phyloP scores from a whole-genome alignment of 768 basidiomycete genomes.

The Mrakia blollopis region DNA sequence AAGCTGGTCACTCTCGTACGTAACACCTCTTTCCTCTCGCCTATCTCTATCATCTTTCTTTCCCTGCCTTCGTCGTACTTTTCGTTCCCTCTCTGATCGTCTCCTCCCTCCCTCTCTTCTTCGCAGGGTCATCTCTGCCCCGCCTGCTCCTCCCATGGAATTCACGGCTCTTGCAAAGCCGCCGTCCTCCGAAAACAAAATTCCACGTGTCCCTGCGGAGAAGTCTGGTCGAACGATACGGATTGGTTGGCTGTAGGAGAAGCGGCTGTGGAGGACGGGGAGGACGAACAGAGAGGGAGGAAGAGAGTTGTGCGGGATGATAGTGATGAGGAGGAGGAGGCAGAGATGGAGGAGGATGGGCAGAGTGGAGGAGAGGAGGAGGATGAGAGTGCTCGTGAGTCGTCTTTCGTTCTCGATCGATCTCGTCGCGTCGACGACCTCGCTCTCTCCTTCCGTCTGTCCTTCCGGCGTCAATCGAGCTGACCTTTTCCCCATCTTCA shows the following conservation, averaged over 20 bases:
- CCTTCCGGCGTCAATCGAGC: background rate
- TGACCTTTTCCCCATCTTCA: background rate
- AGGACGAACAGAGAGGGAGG: background rate
- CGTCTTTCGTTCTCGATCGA: background rate
- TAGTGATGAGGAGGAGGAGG: slow-evolving; percentile 11
- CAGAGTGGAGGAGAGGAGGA: background rate
- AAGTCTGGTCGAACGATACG: background rate
- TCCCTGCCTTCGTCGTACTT: background rate
- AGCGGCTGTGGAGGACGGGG: background rate
- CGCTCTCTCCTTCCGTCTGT: background rate
- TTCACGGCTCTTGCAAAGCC: slow-evolving; percentile 12
- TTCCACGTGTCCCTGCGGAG: slow-evolving; percentile 6
- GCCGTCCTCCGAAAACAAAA: background rate
- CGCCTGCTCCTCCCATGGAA: background rate
- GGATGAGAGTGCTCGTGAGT: background rate
- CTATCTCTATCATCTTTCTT: background rate
- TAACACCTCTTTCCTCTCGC: no score
- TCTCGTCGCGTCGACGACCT: background rate
- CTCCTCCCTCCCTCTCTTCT: no score
- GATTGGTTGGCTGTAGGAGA: slow-evolving; percentile 13
- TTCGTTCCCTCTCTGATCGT: background rate
- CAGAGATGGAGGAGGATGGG: background rate
- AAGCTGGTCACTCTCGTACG: background rate
- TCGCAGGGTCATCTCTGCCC: slow-evolving; percentile 14
- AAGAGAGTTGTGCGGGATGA: slow-evolving; percentile 4